Evolutionary conservation across 1,139 yeast species (phyloP).

Genomic region (Hansenula lynferdii): DNA sequence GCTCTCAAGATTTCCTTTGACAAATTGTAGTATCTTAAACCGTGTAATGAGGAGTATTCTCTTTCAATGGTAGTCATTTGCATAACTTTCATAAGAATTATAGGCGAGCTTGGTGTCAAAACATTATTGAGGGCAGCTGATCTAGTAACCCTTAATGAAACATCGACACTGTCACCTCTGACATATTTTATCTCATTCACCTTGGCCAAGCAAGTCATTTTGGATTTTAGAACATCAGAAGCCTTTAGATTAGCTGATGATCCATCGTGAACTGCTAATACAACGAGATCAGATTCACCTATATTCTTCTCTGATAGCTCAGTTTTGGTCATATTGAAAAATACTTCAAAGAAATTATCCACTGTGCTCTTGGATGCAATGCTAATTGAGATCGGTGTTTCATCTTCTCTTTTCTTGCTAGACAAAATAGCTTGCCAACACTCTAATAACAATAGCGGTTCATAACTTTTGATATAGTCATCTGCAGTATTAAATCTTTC

Average conservation of each 20-base stretch:
- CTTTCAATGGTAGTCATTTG: slow-evolving; percentile 92
- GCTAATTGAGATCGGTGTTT: slow-evolving; percentile 59
- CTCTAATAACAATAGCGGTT: slow-evolving; percentile 80
- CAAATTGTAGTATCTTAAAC: slow-evolving; percentile 77
- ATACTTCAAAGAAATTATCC: slow-evolving; percentile 86
- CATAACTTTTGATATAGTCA: slow-evolving; percentile 65
- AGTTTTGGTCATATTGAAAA: slow-evolving; percentile 62
- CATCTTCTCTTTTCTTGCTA: slow-evolving; percentile 60
- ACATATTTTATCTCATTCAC: slow-evolving; percentile 66
- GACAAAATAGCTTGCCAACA: slow-evolving; percentile 91
- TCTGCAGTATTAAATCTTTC: slow-evolving; percentile 48
- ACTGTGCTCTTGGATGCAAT: slow-evolving; percentile 80
- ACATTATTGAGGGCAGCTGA: slow-evolving; percentile 35
- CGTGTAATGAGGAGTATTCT: slow-evolving; percentile 81
- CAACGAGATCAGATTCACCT: slow-evolving; percentile 75
- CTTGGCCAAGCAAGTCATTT: slow-evolving; percentile 63
- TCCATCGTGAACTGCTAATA: slow-evolving; percentile 44
- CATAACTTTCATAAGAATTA: slow-evolving; percentile 69
- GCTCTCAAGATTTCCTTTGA: slow-evolving; percentile 62
- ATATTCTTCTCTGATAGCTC: slow-evolving; percentile 48
- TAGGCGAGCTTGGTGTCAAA: slow-evolving; percentile 57
- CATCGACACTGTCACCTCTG: slow-evolving; percentile 61
- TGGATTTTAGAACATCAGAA: slow-evolving; percentile 24
- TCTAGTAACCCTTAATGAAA: slow-evolving; percentile 64
- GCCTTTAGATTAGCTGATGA: slow-evolving; percentile 14